Conservation (phyloP, 2,329 filamentous ascomycete species). For the Leptographium lundbergii region DNA sequence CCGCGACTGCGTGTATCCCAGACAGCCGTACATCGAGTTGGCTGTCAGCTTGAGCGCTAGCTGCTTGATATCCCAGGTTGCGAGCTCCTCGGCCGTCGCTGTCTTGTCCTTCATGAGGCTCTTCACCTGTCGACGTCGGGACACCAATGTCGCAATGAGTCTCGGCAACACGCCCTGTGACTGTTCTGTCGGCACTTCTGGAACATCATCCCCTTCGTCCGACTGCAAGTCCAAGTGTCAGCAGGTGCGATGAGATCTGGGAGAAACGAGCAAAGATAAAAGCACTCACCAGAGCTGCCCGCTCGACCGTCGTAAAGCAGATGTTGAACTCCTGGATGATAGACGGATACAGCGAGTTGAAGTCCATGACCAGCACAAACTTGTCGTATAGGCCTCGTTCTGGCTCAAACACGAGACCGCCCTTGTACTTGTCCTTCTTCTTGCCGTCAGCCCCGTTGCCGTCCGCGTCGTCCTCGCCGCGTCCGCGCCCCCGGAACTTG, state of each 20-base stretch:
- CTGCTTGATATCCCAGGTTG: conserved; percentile 97
- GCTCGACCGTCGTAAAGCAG: conserved; percentile 94
- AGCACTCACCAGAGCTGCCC: conserved; percentile 20
- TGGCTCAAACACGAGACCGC: conserved; percentile 94
- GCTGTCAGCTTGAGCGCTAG: conserved; percentile 92
- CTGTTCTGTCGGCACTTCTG: conserved; percentile 69
- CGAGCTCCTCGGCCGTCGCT: conserved; percentile 73
- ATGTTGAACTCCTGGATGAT: conserved; percentile 99
- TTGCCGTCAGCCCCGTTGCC: conserved; percentile 34
- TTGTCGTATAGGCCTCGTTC: conserved; percentile 97
- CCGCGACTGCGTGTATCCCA: conserved; percentile 91
- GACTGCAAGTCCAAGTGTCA: background rate
- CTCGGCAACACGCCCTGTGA: conserved; percentile 76
- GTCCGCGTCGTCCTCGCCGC: conserved; percentile 49
- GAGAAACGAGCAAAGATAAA: background rate
- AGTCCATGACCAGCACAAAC: conserved; percentile 98
- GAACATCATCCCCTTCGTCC: conserved; percentile 35
- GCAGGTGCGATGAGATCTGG: background rate
- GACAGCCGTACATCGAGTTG: conserved; percentile 98
- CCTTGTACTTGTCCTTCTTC: conserved; percentile 99
- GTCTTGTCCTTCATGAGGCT: conserved; percentile 90
- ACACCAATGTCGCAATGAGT: conserved; percentile 85
- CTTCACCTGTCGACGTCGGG: conserved; percentile 83
- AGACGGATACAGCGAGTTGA: conserved; percentile 96
- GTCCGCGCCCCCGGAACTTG: conserved; percentile 61